These are phyloP conservation scores for Thelonectria rubi DNA, from an alignment of 2,329 filamentous ascomycete species.

Conservation along the genomic window DNA sequence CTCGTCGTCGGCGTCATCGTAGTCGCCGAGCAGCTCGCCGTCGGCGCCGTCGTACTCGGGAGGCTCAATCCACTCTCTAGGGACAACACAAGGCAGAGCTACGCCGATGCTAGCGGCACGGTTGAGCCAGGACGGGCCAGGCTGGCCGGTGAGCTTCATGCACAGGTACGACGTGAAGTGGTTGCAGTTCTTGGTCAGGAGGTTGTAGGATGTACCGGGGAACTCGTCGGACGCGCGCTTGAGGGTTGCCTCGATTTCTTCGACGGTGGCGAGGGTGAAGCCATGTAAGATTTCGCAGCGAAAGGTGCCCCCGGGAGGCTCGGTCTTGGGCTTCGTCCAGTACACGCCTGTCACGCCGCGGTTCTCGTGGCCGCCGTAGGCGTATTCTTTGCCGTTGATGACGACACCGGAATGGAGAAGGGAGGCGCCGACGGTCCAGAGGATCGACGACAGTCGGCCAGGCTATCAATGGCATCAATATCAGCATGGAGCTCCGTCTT, in stretches of 20 bases:
- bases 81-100: constrained; percentile 82
- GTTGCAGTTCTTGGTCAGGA: constrained; percentile 87
- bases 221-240: constrained; percentile 76
- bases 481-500: constrained; percentile 22
- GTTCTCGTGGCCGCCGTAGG: constrained; percentile 82
- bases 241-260: constrained; percentile 77
- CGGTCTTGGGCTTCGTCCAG: constrained; percentile 76
- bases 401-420: constrained; percentile 86
- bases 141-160: constrained; percentile 73
- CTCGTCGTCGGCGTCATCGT: constrained; percentile 59
- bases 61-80: constrained; percentile 81
- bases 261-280: constrained; percentile 73
- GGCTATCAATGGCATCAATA: constrained; percentile 58
- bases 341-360: constrained; percentile 80
- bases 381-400: constrained; percentile 82
- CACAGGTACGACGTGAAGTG: constrained; percentile 85
- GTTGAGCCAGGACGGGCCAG: constrained; percentile 81
- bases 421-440: constrained; percentile 81
- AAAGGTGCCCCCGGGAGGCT: constrained; percentile 82
- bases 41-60: constrained; percentile 79
- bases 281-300: constrained; percentile 79
- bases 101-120: constrained; percentile 85
- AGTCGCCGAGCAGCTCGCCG: constrained; percentile 71
- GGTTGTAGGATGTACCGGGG: constrained; percentile 79
- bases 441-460: constrained; percentile 75